Evolutionary conservation across 495 filamentous ascomycete species (phyloP), one percentile per base, ranked within the genome.

Genomic region (Sporormia fimetaria): DNA sequence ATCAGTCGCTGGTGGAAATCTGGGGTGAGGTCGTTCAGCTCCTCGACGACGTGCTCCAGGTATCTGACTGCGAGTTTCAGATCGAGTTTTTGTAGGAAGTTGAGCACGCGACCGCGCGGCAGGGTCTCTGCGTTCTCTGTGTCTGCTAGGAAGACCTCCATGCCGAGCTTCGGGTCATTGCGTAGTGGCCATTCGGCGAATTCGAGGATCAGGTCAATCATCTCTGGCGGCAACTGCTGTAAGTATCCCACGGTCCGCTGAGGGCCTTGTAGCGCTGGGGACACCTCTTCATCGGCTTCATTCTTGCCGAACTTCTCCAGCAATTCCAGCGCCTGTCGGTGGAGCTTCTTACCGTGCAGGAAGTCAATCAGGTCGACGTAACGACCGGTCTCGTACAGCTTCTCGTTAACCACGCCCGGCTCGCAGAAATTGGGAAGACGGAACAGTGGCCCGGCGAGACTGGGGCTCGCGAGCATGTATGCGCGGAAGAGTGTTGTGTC

Each of bases 341-440:
- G 90, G 9, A 95, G 71, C 57, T 80, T 87, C 66, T 96, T 96
- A 38, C 90, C 88, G 49, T 90, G 84, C 44, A 94, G 78, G 58
- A 99, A 99, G 53, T 99, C 87, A 21, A 99, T 88, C 0, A 99
- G 66, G 57, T 96, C 90, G 39, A 80, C 85, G 59, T 94, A 94
- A 32, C 87, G 81, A 28, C 82, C 80, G 36, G 78, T 81, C 57
- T 94, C 86, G 42, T 92, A 76, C 6, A 99, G 68, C 45, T 83
- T 78, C 60, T 95, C 82, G 57, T 92, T 88, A 18, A 99, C 87
- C 1, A 99, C 90, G 20, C 83, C 81, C 0, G 90, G 88, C 49
- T 96, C 88, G 52, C 90, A 95, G 60, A 94, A 95, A 57, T 99
- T 99, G 57, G 85, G 79, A 34, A 96, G 85, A 10, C 92, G 85